A percentile compares a stretch with the other conserved stretches of the same genome.
phyloP scores from a whole-genome alignment of 225 moss, liverwort and hornwort genomes.

The Ulota crispa region DNA sequence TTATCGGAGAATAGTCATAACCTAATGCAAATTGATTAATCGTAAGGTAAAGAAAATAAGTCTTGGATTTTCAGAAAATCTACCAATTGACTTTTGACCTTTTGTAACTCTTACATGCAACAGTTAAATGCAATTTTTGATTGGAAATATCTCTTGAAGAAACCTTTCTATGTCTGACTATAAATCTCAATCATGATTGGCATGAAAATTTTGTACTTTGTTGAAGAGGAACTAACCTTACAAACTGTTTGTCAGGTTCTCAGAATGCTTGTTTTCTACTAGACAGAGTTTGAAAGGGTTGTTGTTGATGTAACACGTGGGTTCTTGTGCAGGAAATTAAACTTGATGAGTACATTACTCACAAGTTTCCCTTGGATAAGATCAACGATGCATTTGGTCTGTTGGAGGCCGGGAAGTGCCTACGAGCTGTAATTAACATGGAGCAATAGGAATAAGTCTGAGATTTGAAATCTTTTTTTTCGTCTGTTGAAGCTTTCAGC shows the following conservation, averaged over 20 bases:
- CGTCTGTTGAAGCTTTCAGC: not conserved
- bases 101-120: no score
- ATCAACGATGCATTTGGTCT: conserved; percentile 63
- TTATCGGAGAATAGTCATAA: no score
- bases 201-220: no score
- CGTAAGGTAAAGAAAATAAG: no score
- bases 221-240: no score
- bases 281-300: not conserved
- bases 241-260: not conserved
- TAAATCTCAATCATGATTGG: no score
- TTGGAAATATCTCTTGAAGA: no score
- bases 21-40: no score
- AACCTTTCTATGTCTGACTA: no score
- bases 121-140: no score
- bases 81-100: no score
- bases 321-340: conserved; percentile 52
- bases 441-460: conserved; percentile 16
- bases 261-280: not conserved
- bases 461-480: not conserved
- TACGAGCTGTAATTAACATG: conserved; percentile 56
- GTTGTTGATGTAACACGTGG: not conserved
- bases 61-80: no score
- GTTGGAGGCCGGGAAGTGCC: conserved; percentile 55
- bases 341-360: conserved; percentile 69
- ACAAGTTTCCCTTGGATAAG: conserved; percentile 48